phyloP scores from a whole-genome alignment of 2,329 filamentous ascomycete species.

The Cladosporium colombiae region DNA sequence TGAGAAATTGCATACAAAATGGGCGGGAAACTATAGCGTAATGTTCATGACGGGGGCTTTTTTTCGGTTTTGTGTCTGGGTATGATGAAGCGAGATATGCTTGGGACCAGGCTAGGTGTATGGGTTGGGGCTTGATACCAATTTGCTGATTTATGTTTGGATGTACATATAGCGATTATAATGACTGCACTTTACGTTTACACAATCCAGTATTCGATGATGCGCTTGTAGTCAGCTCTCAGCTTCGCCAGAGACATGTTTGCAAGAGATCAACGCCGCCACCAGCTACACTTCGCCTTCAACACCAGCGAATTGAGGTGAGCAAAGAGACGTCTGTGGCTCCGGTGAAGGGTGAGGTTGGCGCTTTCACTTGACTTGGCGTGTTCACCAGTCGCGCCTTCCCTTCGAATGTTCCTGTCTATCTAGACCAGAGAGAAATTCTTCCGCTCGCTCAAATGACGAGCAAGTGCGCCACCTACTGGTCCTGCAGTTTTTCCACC shows the following conservation, averaged over 20 bases:
- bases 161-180: slow-evolving; percentile 5
- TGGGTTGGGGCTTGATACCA: slow-evolving; percentile 9
- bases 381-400: not conserved
- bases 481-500: not conserved
- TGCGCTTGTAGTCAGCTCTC: not conserved
- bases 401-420: not conserved
- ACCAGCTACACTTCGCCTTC: not conserved
- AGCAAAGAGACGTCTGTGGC: not conserved
- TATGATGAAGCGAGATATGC: not conserved
- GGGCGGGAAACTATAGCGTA: not conserved
- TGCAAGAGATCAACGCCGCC: no score
- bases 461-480: no score
- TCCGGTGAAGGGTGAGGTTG: not conserved
- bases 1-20: not conserved
- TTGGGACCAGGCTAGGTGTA: slow-evolving; percentile 8
- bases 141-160: slow-evolving; percentile 12
- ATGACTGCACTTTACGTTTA: not conserved
- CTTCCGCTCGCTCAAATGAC: not conserved
- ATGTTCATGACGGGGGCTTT: not conserved
- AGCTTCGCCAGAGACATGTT: not conserved
- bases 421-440: not conserved
- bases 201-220: not conserved
- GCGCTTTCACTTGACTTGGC: not conserved
- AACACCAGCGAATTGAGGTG: not conserved
- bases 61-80: not conserved